phyloP scores from a whole-genome alignment of 805 yeast genomes.

The Ogataea paradorogensis region DNA sequence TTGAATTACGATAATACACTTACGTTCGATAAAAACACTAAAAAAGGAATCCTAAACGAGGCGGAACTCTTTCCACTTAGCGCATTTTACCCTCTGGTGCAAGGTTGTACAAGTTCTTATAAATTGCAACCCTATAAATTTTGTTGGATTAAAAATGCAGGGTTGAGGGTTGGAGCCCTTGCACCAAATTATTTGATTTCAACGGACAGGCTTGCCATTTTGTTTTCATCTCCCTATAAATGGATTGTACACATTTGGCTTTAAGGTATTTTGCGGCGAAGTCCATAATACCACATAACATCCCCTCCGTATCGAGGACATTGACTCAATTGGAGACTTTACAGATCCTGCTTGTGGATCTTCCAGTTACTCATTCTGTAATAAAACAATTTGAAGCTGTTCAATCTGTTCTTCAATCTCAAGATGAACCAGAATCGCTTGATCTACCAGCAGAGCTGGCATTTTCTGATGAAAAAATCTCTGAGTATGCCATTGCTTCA shows the following conservation, averaged over 20 bases:
- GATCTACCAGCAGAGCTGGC: background rate
- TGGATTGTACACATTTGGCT: background rate
- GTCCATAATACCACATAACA: slow-evolving; percentile 15
- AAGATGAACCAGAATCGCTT: background rate
- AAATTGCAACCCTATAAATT: no score
- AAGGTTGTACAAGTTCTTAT: no score
- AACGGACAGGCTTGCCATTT: no score
- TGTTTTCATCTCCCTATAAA: no score
- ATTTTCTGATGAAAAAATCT: background rate
- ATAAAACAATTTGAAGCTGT: background rate
- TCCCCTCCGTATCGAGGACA: slow-evolving; percentile 3
- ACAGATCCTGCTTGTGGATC: slow-evolving; percentile 8
- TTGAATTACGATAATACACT: no score
- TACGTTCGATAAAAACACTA: no score
- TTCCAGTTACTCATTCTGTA: slow-evolving; percentile 6
- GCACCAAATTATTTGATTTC: no score
- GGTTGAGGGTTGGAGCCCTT: no score
- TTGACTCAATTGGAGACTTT: background rate
- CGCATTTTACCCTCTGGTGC: no score
- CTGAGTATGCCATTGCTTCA: background rate
- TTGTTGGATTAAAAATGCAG: no score
- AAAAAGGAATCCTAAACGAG: no score
- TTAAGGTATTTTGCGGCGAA: background rate
- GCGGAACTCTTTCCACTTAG: no score
- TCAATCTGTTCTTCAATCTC: background rate